These are phyloP conservation scores for Euphorbia tirucalli DNA, from an alignment of 345 rosid species.

Conservation along the genomic window DNA sequence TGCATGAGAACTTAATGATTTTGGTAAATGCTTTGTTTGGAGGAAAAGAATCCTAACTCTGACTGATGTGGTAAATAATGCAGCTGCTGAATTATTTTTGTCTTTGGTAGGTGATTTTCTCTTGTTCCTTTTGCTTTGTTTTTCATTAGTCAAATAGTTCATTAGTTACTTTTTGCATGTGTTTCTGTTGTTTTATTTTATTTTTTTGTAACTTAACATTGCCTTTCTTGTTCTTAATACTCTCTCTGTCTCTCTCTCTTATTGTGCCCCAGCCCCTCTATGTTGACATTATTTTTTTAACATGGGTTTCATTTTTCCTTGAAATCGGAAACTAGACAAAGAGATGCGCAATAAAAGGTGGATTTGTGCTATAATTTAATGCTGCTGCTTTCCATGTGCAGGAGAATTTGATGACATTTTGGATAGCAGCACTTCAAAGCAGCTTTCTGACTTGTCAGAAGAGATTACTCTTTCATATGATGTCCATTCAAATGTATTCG, in stretches of 20 bases:
- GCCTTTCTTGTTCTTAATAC: no score
- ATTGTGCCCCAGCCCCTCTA: no score
- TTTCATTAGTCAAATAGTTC: not conserved
- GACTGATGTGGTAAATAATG: not conserved
- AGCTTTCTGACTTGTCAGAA: slow-evolving; percentile 39
- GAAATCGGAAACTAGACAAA: not conserved
- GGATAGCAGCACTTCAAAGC: slow-evolving; percentile 47
- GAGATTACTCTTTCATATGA: slow-evolving; percentile 55
- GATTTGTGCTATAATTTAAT: slow-evolving; percentile 12
- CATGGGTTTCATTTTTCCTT: slow-evolving; percentile 12
- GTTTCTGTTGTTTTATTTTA: not conserved
- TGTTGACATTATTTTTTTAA: slow-evolving; percentile 10
- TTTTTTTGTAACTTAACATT: not conserved
- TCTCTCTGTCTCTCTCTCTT: not conserved
- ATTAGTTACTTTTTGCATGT: not conserved
- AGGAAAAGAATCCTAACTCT: not conserved
- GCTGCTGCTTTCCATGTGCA: slow-evolving; percentile 32
- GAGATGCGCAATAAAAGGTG: not conserved
- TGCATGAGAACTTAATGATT: not conserved
- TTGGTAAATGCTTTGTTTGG: not conserved
- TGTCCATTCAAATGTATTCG: slow-evolving; percentile 29
- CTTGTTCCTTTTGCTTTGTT: not conserved
- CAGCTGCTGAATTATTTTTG: not conserved
- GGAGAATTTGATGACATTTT: slow-evolving; percentile 93
- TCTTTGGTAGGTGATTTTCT: not conserved